phyloP scores from a whole-genome alignment of 345 rosid genomes.

The Pistacia atlantica region DNA sequence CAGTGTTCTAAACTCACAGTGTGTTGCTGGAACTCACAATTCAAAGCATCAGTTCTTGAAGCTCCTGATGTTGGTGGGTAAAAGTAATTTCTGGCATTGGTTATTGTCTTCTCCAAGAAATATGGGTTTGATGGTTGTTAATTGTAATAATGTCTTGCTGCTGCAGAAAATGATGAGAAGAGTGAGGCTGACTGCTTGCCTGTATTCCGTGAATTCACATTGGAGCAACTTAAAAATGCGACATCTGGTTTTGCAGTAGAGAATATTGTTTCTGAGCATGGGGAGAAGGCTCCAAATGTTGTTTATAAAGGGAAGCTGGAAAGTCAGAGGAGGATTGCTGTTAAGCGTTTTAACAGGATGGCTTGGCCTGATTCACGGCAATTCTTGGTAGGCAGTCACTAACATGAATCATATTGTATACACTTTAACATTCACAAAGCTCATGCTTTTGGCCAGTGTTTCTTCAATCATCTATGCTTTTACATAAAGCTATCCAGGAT shows the following conservation, averaged over 20 bases:
- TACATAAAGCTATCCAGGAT: neutral
- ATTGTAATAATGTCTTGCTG: slow-evolving; percentile 13
- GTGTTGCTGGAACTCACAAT: slow-evolving; percentile 68
- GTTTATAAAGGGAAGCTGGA: slow-evolving; percentile 92
- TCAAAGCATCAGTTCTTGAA: slow-evolving; percentile 60
- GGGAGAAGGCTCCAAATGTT: slow-evolving; percentile 95
- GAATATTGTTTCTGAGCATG: slow-evolving; percentile 94
- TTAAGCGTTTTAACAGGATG: slow-evolving; percentile 78
- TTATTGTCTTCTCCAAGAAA: neutral
- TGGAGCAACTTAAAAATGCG: slow-evolving; percentile 77
- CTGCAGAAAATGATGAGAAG: slow-evolving; percentile 57
- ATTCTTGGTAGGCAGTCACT: slow-evolving; percentile 55
- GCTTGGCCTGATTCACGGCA: slow-evolving; percentile 95
- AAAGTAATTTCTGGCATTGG: neutral
- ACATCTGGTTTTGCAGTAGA: slow-evolving; percentile 88
- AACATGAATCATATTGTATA: neutral
- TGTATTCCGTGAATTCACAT: slow-evolving; percentile 68
- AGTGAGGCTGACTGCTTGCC: slow-evolving; percentile 52
- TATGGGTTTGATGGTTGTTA: slow-evolving; percentile 1
- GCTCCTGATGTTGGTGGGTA: slow-evolving; percentile 58
- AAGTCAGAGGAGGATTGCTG: slow-evolving; percentile 78
- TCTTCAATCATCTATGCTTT: neutral
- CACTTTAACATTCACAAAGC: neutral
- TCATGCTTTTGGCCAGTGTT: neutral
- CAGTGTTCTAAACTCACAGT: slow-evolving; percentile 59